Percentiles rank a stretch among this genome's conserved stretches.
Evolutionary conservation across 768 basidiomycete genomes (phyloP).

Genomic region (Russula sp.): DNA sequence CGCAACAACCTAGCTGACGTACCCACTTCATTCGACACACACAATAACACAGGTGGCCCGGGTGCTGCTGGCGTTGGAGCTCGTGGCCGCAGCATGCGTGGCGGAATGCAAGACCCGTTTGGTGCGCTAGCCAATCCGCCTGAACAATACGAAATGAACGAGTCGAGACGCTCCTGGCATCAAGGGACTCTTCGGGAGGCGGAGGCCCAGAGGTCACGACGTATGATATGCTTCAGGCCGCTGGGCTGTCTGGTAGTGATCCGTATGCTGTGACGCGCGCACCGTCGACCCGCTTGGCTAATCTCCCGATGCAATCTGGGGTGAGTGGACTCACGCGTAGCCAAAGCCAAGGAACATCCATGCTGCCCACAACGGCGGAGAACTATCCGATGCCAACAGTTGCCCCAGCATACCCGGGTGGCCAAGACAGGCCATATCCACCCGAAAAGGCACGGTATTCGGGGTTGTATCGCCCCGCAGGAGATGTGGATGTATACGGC

Average conservation of each 20-base stretch:
- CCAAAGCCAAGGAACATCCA: constrained; percentile 31
- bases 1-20: constrained; percentile 56
- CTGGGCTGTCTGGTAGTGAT: constrained; percentile 23
- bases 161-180: constrained; percentile 23
- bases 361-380: constrained; percentile 20
- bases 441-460: constrained; percentile 20
- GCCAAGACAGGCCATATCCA: constrained; percentile 6
- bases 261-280: constrained; percentile 29
- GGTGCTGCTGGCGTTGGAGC: constrained; percentile 44
- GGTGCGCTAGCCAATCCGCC: constrained; percentile 40
- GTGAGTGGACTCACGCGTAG: constrained; percentile 15
- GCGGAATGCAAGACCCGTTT: constrained; percentile 39
- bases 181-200: constrained; percentile 5
- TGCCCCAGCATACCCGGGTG: constrained; percentile 13
- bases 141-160: constrained; percentile 32
- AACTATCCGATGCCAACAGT: constrained; percentile 2
- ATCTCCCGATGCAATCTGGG: constrained; percentile 8
- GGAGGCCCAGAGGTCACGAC: not conserved
- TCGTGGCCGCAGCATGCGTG: constrained; percentile 36
- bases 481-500: constrained; percentile 32
- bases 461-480: constrained; percentile 24
- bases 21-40: constrained; percentile 40
- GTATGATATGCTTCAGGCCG: constrained; percentile 28
- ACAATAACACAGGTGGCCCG: constrained; percentile 33
- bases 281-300: constrained; percentile 15